phyloP scores from a whole-genome alignment of 768 basidiomycete species.

The Saitozyma podzolica region DNA sequence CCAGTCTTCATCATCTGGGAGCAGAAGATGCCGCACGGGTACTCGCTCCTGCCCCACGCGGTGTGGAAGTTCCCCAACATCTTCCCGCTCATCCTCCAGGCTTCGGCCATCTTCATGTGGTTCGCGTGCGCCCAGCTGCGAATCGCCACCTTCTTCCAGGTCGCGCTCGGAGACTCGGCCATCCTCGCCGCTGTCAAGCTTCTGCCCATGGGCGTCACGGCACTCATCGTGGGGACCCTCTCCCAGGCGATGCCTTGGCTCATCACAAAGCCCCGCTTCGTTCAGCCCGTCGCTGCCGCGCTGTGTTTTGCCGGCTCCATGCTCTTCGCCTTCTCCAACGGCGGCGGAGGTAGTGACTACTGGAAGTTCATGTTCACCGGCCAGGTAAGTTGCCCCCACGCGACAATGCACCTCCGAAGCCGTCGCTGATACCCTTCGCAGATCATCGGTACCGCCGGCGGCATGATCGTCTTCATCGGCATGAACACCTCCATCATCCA shows the following conservation, averaged over 20 bases:
- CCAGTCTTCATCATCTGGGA: constrained; percentile 45
- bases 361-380: constrained; percentile 47
- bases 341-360: constrained; percentile 41
- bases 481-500: constrained; percentile 28
- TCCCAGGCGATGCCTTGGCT: constrained; percentile 40
- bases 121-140: constrained; percentile 44
- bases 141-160: constrained; percentile 47
- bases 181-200: constrained; percentile 46
- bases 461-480: constrained; percentile 45
- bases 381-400: constrained; percentile 23
- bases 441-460: constrained; percentile 35
- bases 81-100: constrained; percentile 41
- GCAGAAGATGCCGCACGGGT: constrained; percentile 29
- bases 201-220: constrained; percentile 47
- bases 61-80: constrained; percentile 47
- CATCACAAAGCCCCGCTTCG: constrained; percentile 40
- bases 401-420: too few species aligned
- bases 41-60: constrained; percentile 43
- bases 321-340: constrained; percentile 40
- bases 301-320: constrained; percentile 41
- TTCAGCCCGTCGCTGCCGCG: constrained; percentile 36
- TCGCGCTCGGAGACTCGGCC: constrained; percentile 32
- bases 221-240: constrained; percentile 35
- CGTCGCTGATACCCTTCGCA: not conserved
- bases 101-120: constrained; percentile 45